These are phyloP conservation scores for Puccinia novopanici DNA, from an alignment of 1,284 basidiomycete genomes.

Conservation along the genomic window DNA sequence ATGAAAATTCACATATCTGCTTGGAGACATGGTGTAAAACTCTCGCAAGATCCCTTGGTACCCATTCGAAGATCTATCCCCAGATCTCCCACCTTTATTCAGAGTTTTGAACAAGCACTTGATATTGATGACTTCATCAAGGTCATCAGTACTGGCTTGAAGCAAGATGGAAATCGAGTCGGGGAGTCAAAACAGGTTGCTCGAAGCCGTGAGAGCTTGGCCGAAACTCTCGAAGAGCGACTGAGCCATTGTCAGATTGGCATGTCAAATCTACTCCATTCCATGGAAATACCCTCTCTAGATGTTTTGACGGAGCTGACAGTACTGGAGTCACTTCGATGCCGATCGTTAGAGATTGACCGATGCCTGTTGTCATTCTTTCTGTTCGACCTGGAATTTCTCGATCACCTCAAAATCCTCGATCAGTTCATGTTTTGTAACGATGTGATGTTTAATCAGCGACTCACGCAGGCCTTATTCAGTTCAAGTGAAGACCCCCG, in stretches of 20 bases:
- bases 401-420: slow-evolving; percentile 47
- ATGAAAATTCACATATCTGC: slow-evolving; percentile 42
- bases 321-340: slow-evolving; percentile 33
- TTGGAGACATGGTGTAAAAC: slow-evolving; percentile 34
- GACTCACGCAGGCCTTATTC: slow-evolving; percentile 33
- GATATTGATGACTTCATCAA: slow-evolving; percentile 33
- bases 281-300: slow-evolving; percentile 39
- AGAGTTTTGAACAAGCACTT: slow-evolving; percentile 7
- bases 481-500: not conserved
- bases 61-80: not conserved
- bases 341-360: slow-evolving; percentile 33
- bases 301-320: slow-evolving; percentile 37
- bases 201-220: not conserved
- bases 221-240: slow-evolving; percentile 31
- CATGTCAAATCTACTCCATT: slow-evolving; percentile 2
- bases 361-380: slow-evolving; percentile 42
- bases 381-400: slow-evolving; percentile 40
- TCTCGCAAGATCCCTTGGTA: not conserved
- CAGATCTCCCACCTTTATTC: not conserved
- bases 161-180: not conserved
- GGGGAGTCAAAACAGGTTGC: not conserved
- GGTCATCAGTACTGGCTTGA: slow-evolving; percentile 21
- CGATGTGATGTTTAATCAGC: slow-evolving; percentile 32
- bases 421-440: slow-evolving; percentile 41
- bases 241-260: slow-evolving; percentile 7